Percentiles rank a stretch among this genome's conserved stretches.
Evolutionary conservation across 2,329 filamentous ascomycete species (phyloP).

Genomic region (Colletotrichum navitas): DNA sequence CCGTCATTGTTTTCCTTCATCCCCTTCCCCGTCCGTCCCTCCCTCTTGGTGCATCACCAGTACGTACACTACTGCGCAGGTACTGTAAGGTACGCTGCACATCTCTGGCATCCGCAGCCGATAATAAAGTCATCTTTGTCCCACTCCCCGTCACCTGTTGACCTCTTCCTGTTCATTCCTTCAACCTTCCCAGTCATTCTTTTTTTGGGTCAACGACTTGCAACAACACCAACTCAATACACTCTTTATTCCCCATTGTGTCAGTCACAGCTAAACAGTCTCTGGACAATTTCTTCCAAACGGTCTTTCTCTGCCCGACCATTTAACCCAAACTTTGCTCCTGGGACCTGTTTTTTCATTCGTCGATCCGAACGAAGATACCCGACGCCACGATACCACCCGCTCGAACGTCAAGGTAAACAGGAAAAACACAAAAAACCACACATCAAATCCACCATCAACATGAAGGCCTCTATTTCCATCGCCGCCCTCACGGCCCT

Average conservation of each 20-base stretch:
- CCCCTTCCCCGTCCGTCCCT: not conserved
- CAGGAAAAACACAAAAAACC: not conserved
- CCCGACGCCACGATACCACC: not conserved
- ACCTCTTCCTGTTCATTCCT: constrained; percentile 7
- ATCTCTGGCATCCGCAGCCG: not conserved
- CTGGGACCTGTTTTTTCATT: constrained; percentile 14
- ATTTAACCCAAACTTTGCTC: not conserved
- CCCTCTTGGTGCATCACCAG: not conserved
- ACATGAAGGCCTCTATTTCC: constrained; percentile 57
- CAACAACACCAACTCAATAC: constrained; percentile 20
- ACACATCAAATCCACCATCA: constrained; percentile 14
- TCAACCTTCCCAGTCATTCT: constrained; percentile 34
- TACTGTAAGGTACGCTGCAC: too few relatives aligned
- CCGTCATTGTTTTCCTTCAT: constrained; percentile 37
- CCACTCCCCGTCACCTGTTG: constrained; percentile 16
- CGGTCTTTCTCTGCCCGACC: not conserved
- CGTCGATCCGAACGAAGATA: constrained; percentile 7
- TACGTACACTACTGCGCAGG: too few relatives aligned
- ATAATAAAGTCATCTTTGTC: constrained; percentile 35
- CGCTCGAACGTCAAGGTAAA: not conserved
- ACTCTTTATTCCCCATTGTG: constrained; percentile 29
- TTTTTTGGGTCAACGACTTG: constrained; percentile 39
- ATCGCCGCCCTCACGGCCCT: constrained; percentile 54
- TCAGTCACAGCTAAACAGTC: constrained; percentile 30
- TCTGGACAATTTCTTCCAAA: constrained; percentile 9